Base-by-base conservation (phyloP, 2,329 filamentous ascomycete species). In the Westerdykella sp. region DNA sequence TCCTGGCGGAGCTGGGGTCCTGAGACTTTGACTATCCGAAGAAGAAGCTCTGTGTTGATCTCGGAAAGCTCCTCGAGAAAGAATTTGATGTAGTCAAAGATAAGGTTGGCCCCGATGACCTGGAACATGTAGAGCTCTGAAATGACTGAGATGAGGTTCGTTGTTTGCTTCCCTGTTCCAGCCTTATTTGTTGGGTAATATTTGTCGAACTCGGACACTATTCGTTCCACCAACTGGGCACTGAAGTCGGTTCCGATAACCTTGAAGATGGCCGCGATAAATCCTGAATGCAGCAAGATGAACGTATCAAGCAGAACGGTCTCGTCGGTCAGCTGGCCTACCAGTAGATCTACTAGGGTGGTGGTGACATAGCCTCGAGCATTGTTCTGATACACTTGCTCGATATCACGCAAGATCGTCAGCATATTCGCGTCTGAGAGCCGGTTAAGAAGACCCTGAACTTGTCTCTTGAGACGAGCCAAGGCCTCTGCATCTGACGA, bases 51-150 rank as follows among this genome's bases (percentile, higher is more conserved):
- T 0, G 91, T 91, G 62, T 94, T 94, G 31, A 85, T 71, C 63
- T 97, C 91, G 0, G 83, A 87, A 2, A 97, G 78, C 22, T 83
- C 77, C 10, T 72, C 69, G 12, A 97, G 72, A 40, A 95, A 83
- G 34, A 86, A 72, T 23, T 87, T 83, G 60, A 97, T 82, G 59
- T 94, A 93, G 65, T 97, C 93, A 59, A 95, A 97, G 21, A 97
- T 76, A 22, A 98, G 76, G 40, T 82, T 84, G 56, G 84, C 84
- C 34, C 85, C 83, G 36, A 96, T 77, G 16, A 96, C 81, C 56
- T 95, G 87, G 60, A 98, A 95, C 39, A 87, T 90, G 69, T 97
- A 98, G 32, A 97, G 74, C 59, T 95, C 83, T 0, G 90, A 82
- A 12, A 97, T 71, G 23, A 97, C 77, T 1, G 86, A 85, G 23